phyloP scores from a whole-genome alignment of 768 basidiomycete genomes.

The Holtermanniella nyarrowii region DNA sequence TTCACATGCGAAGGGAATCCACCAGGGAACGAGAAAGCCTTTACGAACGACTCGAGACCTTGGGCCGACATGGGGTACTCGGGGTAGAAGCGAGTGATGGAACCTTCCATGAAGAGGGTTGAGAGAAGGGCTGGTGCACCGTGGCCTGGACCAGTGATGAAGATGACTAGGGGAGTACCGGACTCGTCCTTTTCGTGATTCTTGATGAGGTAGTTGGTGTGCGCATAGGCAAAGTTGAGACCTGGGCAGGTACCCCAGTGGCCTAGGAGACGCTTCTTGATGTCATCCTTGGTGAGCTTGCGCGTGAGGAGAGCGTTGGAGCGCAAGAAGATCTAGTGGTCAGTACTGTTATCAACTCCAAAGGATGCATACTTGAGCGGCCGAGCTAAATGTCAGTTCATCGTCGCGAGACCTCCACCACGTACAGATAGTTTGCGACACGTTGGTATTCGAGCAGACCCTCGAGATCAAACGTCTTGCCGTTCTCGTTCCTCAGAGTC shows the following conservation, averaged over 20 bases:
- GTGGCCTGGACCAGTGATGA: constrained; percentile 69
- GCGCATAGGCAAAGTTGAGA: constrained; percentile 59
- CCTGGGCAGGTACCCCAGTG: constrained; percentile 69
- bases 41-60: constrained; percentile 52
- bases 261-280: constrained; percentile 71
- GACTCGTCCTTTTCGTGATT: constrained; percentile 30
- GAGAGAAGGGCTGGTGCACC: constrained; percentile 82
- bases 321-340: constrained; percentile 53
- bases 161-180: constrained; percentile 51
- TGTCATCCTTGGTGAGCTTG: constrained; percentile 52
- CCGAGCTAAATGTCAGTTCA: constrained; percentile 14
- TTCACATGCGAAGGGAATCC: constrained; percentile 70
- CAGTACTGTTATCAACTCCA: neutral
- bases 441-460: constrained; percentile 38
- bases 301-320: constrained; percentile 59
- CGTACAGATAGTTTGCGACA: constrained; percentile 34
- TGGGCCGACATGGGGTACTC: constrained; percentile 40
- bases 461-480: constrained; percentile 40
- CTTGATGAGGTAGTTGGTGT: constrained; percentile 50
- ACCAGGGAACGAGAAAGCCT: constrained; percentile 67
- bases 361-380: constrained; percentile 11
- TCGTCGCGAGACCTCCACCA: neutral
- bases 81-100: constrained; percentile 44
- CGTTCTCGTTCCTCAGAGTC: constrained; percentile 49
- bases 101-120: constrained; percentile 74